Base-by-base conservation (phyloP, 345 rosid genomes). In the Arabis alpina region DNA sequence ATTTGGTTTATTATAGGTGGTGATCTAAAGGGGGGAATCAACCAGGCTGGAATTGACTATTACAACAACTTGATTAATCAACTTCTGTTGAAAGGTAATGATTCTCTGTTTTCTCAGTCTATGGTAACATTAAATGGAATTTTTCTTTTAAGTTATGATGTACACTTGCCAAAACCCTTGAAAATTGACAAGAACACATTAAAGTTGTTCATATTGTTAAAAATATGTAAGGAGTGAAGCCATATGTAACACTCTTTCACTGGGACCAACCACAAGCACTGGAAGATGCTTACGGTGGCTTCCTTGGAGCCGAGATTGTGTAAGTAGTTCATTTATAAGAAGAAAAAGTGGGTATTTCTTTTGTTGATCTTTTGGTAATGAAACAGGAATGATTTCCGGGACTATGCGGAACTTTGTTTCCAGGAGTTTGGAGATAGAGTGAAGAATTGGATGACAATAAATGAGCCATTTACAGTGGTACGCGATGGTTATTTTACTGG, bases 1-100 rank as follows among this genome's bases (percentile, higher is more conserved):
- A 0, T 14, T 64, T 28, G 43, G 32, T 25, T 13, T 7, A 27
- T 63, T 15, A 32, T 32, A 83, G 85, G 68, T 73, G 92, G 86
- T 24, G 68, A 71, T 32, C 5, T 84, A 16, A 76, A 77, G 23
- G 85, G 82, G 42, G 87, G 87, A 27, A 72, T 85, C 13, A 85
- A 85, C 65, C 71, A 70, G 28, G 74, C 76, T 66, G 89, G 88
- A 11, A 56, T 85, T 42, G 70, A 80, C 1, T 84, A 80, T 58
- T 87, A 85, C 76, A 82, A 82, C 64, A 79, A 70, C 42, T 70
- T 87, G n/a, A 81, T 85, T 51, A 68, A 85, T 66, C 68, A 80
- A 50, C 78, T 81, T 41, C 34, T 71, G 2, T 64, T 57, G 0
- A 76, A 80, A 50, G 78, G 80, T 78, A 61, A 42, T 34, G 44